Percentiles rank a stretch among this genome's conserved stretches.
These are phyloP conservation scores for Dipteronia sinensis DNA, from an alignment of 345 rosid genomes.

Conservation along the genomic window DNA sequence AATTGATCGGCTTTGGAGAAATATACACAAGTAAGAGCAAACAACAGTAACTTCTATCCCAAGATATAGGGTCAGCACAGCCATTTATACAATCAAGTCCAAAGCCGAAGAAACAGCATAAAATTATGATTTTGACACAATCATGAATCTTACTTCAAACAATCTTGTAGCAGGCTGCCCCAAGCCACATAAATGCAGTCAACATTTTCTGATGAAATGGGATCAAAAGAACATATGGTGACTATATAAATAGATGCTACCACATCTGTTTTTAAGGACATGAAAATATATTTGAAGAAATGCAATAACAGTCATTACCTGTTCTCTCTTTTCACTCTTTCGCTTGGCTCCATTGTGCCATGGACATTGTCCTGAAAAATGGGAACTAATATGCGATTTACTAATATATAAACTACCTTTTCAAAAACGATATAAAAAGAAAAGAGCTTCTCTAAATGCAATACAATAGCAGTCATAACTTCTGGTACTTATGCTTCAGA, in stretches of 20 bases:
- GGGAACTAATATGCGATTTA: not conserved
- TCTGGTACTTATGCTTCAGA: not conserved
- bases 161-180: not conserved
- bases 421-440: not conserved
- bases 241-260: not conserved
- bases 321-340: not conserved
- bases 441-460: not conserved
- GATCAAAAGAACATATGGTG: not conserved
- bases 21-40: not conserved
- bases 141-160: not conserved
- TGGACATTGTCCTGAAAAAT: slow-evolving; percentile 9
- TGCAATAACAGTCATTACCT: not conserved
- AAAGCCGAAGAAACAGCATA: not conserved
- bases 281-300: too few relatives aligned
- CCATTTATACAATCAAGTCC: not conserved
- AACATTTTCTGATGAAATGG: not conserved
- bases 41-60: slow-evolving; percentile 3
- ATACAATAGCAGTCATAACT: not conserved
- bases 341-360: not conserved
- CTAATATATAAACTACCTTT: not conserved
- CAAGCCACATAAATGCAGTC: not conserved
- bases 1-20: not conserved
- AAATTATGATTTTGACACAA: not conserved
- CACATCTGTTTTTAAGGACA: not conserved
- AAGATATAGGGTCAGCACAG: not conserved